phyloP scores from a whole-genome alignment of 148 eudicot species.

The Diospyros lotus region DNA sequence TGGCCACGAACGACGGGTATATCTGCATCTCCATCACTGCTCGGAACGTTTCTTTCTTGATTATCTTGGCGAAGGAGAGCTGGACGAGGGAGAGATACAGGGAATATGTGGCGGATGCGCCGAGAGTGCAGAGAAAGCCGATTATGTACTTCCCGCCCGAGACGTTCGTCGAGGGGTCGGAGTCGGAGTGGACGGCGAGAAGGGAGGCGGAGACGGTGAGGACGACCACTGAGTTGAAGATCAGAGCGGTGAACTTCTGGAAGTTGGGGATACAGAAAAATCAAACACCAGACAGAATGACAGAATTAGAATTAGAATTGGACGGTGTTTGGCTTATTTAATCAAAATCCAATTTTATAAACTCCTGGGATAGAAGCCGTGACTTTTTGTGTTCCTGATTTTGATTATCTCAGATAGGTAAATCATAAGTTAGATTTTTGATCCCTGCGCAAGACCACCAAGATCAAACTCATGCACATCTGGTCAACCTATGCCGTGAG shows the following conservation, averaged over 20 bases:
- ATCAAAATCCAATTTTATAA: too few relatives aligned
- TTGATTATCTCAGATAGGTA: too few relatives aligned
- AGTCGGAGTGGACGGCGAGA: constrained; percentile 26
- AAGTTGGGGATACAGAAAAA: constrained; percentile 19
- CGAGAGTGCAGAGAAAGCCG: constrained; percentile 47
- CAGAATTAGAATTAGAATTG: too few relatives aligned
- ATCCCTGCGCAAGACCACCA: too few relatives aligned
- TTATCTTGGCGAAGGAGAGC: constrained; percentile 33
- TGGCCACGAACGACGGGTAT: constrained; percentile 28
- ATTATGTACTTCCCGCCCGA: constrained; percentile 17
- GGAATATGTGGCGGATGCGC: constrained; percentile 40
- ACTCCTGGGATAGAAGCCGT: too few relatives aligned
- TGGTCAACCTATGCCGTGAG: too few relatives aligned
- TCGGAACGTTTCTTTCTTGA: constrained; percentile 25
- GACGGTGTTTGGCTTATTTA: too few relatives aligned
- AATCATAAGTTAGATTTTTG: too few relatives aligned
- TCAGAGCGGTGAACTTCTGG: constrained; percentile 40
- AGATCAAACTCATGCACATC: too few relatives aligned
- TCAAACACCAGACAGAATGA: too few relatives aligned
- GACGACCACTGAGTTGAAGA: constrained; percentile 41
- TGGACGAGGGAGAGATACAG: constrained; percentile 37
- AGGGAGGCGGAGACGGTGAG: constrained; percentile 45
- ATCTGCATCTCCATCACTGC: constrained; percentile 36
- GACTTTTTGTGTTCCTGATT: too few relatives aligned
- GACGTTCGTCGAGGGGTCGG: constrained; percentile 3